These are phyloP conservation scores for Earliella scabrosa DNA, from an alignment of 1,284 basidiomycete genomes.

Conservation along the genomic window DNA sequence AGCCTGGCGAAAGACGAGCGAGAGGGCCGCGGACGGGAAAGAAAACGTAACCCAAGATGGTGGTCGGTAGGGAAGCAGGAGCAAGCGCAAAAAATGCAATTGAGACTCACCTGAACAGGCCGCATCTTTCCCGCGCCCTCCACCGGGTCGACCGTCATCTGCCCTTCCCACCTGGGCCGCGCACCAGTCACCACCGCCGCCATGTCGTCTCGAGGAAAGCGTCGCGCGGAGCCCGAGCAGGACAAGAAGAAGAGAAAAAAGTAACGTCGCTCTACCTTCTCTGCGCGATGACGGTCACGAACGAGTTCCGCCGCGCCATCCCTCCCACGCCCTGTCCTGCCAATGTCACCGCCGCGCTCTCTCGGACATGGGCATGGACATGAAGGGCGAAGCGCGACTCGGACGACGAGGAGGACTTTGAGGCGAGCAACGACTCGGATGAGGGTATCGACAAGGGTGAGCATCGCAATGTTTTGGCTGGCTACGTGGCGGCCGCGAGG, in stretches of 20 bases:
- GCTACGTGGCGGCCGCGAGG: neutral
- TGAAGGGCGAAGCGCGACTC: slow-evolving; percentile 37
- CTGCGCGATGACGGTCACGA: slow-evolving; percentile 12
- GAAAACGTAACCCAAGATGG: no score
- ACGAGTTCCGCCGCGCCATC: slow-evolving; percentile 11
- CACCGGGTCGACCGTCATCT: neutral
- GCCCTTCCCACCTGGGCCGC: neutral
- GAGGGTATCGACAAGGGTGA: slow-evolving; percentile 38
- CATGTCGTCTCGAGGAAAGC: slow-evolving; percentile 38
- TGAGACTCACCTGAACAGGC: neutral
- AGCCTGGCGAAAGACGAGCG: no score
- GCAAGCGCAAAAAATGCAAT: neutral
- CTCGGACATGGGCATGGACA: neutral
- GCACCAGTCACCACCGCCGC: neutral
- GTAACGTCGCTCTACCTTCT: slow-evolving; percentile 26
- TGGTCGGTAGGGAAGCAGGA: neutral
- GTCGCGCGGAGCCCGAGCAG: slow-evolving; percentile 34
- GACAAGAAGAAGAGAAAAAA: slow-evolving; percentile 37
- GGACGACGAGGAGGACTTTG: slow-evolving; percentile 32
- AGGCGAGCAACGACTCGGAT: slow-evolving; percentile 30
- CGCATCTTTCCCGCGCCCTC: neutral
- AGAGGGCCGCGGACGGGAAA: no score
- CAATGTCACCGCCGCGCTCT: neutral
- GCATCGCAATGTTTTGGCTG: slow-evolving; percentile 10
- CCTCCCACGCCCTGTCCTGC: neutral